These are phyloP conservation scores for Lolium rigidum DNA, from an alignment of 176 grass and related monocot genomes.

Conservation along the genomic window DNA sequence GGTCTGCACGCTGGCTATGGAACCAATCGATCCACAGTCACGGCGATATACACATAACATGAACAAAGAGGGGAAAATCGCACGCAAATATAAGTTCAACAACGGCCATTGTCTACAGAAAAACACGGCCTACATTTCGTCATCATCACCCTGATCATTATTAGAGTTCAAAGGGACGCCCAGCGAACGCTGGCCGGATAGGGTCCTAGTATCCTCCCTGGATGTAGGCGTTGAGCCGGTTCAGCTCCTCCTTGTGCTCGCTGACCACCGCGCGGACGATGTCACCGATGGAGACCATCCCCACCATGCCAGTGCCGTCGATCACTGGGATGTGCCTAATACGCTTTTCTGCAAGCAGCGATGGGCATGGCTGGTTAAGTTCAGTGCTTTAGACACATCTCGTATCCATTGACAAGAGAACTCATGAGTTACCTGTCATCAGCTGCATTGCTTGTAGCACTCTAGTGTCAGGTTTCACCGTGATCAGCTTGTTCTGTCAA, in stretches of 20 bases:
- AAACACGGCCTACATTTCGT: constrained; percentile 51
- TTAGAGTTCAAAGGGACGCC: constrained; percentile 31
- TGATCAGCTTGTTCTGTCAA: constrained; percentile 91
- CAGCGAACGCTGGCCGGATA: neutral
- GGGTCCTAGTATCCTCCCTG: constrained; percentile 85
- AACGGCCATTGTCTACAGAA: constrained; percentile 6
- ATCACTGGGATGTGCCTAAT: constrained; percentile 97
- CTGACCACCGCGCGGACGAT: constrained; percentile 86
- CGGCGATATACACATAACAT: constrained; percentile 28
- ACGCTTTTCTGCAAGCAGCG: constrained; percentile 63
- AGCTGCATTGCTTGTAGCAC: constrained; percentile 97
- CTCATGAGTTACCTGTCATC: constrained; percentile 81
- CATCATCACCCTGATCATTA: constrained; percentile 46
- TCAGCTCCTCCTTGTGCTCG: constrained; percentile 91
- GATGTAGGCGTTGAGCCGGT: constrained; percentile 89
- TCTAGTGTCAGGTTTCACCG: constrained; percentile 80
- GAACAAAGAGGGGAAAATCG: constrained; percentile 23
- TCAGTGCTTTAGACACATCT: neutral
- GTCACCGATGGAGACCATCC: constrained; percentile 99
- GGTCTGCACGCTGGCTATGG: neutral
- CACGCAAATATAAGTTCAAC: neutral
- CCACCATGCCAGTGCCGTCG: constrained; percentile 65
- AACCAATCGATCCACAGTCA: neutral
- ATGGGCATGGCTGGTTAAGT: neutral
- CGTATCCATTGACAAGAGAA: neutral